Evolutionary conservation across 768 basidiomycete species (phyloP).

Genomic region (Termitomyces sp.): DNA sequence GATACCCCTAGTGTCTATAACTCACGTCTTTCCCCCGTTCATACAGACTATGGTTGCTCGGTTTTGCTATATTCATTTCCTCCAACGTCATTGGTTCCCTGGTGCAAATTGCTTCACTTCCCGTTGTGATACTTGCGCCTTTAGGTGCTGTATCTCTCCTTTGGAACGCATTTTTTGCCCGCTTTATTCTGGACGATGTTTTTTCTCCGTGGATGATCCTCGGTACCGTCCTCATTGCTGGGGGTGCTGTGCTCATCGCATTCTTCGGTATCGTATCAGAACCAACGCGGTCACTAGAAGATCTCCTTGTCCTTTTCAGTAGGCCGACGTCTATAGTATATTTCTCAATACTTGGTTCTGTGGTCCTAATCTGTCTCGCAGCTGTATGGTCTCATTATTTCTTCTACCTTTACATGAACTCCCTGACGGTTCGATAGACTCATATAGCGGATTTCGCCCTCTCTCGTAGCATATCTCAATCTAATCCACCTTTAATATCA

Average conservation of each 20-base stretch:
- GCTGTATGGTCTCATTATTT: slow-evolving; percentile 45
- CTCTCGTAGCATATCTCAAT: slow-evolving; percentile 30
- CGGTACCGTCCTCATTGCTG: slow-evolving; percentile 86
- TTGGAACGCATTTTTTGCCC: slow-evolving; percentile 93
- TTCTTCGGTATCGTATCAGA: slow-evolving; percentile 92
- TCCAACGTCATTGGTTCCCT: slow-evolving; percentile 87
- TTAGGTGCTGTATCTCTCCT: slow-evolving; percentile 89
- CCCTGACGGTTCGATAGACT: slow-evolving; percentile 43
- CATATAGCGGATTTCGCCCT: slow-evolving; percentile 70
- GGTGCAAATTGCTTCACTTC: slow-evolving; percentile 90
- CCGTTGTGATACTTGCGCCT: slow-evolving; percentile 92
- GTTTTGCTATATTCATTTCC: slow-evolving; percentile 82
- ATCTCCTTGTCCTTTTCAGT: slow-evolving; percentile 72
- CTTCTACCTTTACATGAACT: neutral
- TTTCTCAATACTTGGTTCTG: slow-evolving; percentile 66
- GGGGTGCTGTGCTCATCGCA: slow-evolving; percentile 86
- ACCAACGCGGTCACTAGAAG: slow-evolving; percentile 80
- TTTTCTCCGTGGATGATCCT: slow-evolving; percentile 83
- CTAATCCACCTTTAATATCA: slow-evolving; percentile 15
- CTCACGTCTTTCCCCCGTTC: neutral
- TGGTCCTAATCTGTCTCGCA: slow-evolving; percentile 56
- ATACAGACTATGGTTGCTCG: slow-evolving; percentile 80
- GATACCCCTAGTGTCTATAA: neutral
- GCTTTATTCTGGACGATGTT: slow-evolving; percentile 77
- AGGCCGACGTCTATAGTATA: slow-evolving; percentile 78